phyloP scores from a whole-genome alignment of 495 filamentous ascomycete species.

The Hypomontagnella submonticulosa region DNA sequence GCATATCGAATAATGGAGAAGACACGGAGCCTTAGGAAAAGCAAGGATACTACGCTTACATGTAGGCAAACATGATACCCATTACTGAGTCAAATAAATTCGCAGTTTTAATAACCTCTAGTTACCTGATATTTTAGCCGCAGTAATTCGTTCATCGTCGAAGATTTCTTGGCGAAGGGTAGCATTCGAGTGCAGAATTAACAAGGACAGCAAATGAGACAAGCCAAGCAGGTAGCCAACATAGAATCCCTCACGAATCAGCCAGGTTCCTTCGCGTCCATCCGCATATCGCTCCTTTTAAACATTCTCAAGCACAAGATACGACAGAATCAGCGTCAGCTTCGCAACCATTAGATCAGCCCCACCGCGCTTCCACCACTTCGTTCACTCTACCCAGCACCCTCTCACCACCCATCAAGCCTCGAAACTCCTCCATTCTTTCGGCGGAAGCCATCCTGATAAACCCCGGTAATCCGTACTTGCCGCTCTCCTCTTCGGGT shows the following conservation, averaged over 20 bases:
- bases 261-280: constrained; percentile 2
- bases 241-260: constrained; percentile 2
- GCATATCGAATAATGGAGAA: constrained; percentile 39
- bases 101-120: not conserved
- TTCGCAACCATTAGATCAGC: constrained; percentile 8
- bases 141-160: not conserved
- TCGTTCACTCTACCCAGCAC: constrained; percentile 63
- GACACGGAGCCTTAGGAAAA: constrained; percentile 7
- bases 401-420: constrained; percentile 62
- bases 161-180: no score
- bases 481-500: constrained; percentile 23
- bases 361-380: constrained; percentile 52
- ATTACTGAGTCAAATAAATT: not conserved
- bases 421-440: constrained; percentile 56
- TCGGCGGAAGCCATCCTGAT: constrained; percentile 65
- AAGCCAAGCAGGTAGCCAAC: constrained; percentile 17
- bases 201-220: not conserved
- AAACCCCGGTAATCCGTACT: constrained; percentile 65
- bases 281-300: not conserved
- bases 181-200: no score
- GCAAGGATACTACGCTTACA: not conserved
- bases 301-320: not conserved
- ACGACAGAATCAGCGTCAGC: not conserved
- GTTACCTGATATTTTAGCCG: no score
- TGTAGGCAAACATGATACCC: constrained; percentile 14